phyloP scores from a whole-genome alignment of 768 basidiomycete genomes.

The Rhizopogon salebrosus region DNA sequence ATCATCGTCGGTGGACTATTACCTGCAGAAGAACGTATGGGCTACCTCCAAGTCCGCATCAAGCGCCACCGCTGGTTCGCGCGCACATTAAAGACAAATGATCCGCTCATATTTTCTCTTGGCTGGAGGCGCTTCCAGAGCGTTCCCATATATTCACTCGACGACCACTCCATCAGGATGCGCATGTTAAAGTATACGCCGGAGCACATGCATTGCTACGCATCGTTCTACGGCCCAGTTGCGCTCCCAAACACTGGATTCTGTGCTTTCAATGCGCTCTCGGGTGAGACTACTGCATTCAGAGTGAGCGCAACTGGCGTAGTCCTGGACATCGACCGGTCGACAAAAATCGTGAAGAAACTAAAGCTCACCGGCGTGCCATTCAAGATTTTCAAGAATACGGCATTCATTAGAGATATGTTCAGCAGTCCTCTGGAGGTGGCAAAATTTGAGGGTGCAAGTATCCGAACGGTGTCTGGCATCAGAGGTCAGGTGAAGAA shows the following conservation, averaged over 20 bases:
- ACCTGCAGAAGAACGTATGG: conserved; percentile 86
- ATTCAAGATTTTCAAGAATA: conserved; percentile 99
- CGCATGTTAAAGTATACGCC: conserved; percentile 99
- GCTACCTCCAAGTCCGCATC: conserved; percentile 90
- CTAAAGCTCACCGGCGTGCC: conserved; percentile 93
- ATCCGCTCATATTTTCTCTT: conserved; percentile 93
- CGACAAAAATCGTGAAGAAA: conserved; percentile 96
- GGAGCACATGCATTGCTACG: conserved; percentile 99
- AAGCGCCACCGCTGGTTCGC: conserved; percentile 95
- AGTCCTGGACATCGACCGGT: conserved; percentile 87
- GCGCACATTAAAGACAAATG: conserved; percentile 91
- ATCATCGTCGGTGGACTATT: conserved; percentile 90
- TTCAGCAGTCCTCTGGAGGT: conserved; percentile 91
- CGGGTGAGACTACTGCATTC: conserved; percentile 67
- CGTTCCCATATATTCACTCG: conserved; percentile 91
- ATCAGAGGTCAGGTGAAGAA: conserved; percentile 97
- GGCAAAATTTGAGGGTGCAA: conserved; percentile 98
- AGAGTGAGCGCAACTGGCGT: conserved; percentile 91
- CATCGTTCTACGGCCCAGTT: conserved; percentile 94
- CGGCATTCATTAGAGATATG: conserved; percentile 97
- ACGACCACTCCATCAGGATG: conserved; percentile 97
- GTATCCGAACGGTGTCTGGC: conserved; percentile 90
- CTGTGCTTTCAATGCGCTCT: conserved; percentile 90
- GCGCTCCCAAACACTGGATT: conserved; percentile 92
- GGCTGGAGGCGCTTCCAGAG: conserved; percentile 98